Conservation (phyloP, 2,329 filamentous ascomycete genomes). For the Colletotrichum chrysophilum region DNA sequence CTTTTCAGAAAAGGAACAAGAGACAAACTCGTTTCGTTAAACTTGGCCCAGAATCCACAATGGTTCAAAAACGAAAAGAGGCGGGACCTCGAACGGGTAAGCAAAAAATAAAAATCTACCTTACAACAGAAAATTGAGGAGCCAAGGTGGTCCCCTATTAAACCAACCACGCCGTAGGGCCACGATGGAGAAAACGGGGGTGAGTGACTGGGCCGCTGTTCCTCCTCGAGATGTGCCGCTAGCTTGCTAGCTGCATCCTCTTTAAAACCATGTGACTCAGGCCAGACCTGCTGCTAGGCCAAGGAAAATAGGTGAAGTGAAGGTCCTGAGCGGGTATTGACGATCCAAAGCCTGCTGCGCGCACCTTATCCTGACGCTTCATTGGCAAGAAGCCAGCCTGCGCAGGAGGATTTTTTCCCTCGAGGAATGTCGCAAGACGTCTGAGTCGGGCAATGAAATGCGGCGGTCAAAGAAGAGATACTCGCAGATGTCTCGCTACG, state of each 20-base stretch:
- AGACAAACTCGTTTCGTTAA: neutral
- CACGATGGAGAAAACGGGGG: conserved; percentile 15
- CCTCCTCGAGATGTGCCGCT: conserved; percentile 8
- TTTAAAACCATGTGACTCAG: conserved; percentile 21
- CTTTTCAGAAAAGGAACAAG: neutral
- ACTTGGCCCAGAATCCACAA: neutral
- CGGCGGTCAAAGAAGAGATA: neutral
- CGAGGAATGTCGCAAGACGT: neutral
- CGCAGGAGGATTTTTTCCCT: neutral
- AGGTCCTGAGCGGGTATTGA: conserved; percentile 7
- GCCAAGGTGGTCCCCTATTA: conserved; percentile 12
- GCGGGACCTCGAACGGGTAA: neutral
- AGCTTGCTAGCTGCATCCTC: conserved; percentile 20
- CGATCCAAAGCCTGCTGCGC: conserved; percentile 3
- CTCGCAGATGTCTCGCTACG: neutral
- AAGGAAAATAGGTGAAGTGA: neutral
- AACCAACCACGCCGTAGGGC: conserved; percentile 19
- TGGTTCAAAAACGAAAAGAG: neutral
- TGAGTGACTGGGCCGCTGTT: neutral
- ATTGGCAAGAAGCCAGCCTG: neutral
- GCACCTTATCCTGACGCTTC: conserved; percentile 7
- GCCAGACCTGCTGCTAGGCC: neutral
- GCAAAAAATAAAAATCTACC: neutral
- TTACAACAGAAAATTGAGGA: neutral
- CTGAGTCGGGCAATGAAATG: neutral